phyloP scores from a whole-genome alignment of 148 eudicot genomes.

The Silene latifolia region DNA sequence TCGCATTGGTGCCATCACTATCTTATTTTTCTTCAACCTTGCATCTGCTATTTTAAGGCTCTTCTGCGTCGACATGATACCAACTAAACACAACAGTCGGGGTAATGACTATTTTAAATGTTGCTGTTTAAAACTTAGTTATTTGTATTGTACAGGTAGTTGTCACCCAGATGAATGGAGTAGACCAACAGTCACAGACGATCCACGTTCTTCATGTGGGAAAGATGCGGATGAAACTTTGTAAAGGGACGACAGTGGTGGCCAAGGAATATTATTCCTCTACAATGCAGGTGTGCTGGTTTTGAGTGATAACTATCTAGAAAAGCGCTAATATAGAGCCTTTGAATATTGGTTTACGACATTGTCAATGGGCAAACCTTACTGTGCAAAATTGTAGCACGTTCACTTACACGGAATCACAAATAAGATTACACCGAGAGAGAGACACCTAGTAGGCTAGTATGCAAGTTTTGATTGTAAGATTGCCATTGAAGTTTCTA shows the following conservation, averaged over 20 bases:
- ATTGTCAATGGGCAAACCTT: too few relatives aligned
- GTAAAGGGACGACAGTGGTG: conserved; percentile 69
- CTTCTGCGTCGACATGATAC: not conserved
- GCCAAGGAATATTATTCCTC: conserved; percentile 88
- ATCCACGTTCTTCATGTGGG: conserved; percentile 86
- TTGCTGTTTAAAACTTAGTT: not conserved
- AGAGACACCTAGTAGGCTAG: too few relatives aligned
- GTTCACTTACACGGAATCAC: too few relatives aligned
- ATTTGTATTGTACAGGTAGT: conserved; percentile 55
- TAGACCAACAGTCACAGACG: conserved; percentile 62
- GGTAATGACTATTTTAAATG: not conserved
- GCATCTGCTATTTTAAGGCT: too few relatives aligned
- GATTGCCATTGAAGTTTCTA: too few relatives aligned
- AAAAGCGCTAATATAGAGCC: too few relatives aligned
- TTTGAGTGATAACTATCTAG: not conserved
- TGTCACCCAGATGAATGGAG: conserved; percentile 82
- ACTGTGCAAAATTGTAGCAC: too few relatives aligned
- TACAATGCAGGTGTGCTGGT: conserved; percentile 74
- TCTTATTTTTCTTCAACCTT: not conserved
- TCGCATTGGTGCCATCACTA: not conserved
- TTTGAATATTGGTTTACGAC: too few relatives aligned
- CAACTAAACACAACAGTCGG: not conserved
- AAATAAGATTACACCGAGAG: too few relatives aligned
- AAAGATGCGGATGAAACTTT: conserved; percentile 96
- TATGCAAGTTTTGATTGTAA: too few relatives aligned